Percentiles rank a stretch among this genome's conserved stretches.
These are phyloP conservation scores for Dioszegia aurantiaca DNA, from an alignment of 768 basidiomycete species.

Conservation along the genomic window DNA sequence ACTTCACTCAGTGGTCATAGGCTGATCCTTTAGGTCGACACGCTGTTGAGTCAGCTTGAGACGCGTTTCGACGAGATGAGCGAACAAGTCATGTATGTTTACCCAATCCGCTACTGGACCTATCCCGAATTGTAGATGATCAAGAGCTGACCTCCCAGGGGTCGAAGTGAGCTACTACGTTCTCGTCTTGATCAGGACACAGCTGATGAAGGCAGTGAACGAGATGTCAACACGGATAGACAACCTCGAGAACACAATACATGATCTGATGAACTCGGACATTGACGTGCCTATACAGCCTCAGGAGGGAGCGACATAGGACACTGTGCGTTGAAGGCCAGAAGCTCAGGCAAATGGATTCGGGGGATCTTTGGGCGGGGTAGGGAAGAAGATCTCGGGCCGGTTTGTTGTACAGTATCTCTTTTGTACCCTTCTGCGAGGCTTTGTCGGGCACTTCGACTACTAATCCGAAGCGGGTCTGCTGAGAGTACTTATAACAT, in stretches of 20 bases:
- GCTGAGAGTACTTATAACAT: too few species aligned
- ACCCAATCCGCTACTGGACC: conserved; percentile 62
- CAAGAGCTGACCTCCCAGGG: not conserved
- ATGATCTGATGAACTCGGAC: conserved; percentile 83
- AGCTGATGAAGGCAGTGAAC: conserved; percentile 62
- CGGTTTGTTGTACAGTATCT: too few species aligned
- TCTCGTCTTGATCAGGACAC: not conserved
- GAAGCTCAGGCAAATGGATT: too few species aligned
- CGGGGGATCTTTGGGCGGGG: too few species aligned
- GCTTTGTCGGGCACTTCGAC: too few species aligned
- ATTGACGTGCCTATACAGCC: conserved; percentile 17
- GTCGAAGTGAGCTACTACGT: not conserved
- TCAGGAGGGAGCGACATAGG: not conserved
- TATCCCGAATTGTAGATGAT: not conserved
- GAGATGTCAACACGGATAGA: conserved; percentile 92
- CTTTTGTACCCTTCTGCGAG: too few species aligned
- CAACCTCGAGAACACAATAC: conserved; percentile 80
- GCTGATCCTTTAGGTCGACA: conserved; percentile 71
- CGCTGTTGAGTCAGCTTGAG: conserved; percentile 81
- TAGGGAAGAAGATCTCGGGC: too few species aligned
- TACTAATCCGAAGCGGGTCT: too few species aligned
- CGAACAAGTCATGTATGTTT: conserved; percentile 68
- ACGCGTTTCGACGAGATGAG: conserved; percentile 91
- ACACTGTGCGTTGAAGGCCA: not conserved
- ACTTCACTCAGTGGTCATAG: not conserved